Evolutionary conservation across 2,329 filamentous ascomycete genomes (phyloP).

Genomic region (Sclerotinia minor): DNA sequence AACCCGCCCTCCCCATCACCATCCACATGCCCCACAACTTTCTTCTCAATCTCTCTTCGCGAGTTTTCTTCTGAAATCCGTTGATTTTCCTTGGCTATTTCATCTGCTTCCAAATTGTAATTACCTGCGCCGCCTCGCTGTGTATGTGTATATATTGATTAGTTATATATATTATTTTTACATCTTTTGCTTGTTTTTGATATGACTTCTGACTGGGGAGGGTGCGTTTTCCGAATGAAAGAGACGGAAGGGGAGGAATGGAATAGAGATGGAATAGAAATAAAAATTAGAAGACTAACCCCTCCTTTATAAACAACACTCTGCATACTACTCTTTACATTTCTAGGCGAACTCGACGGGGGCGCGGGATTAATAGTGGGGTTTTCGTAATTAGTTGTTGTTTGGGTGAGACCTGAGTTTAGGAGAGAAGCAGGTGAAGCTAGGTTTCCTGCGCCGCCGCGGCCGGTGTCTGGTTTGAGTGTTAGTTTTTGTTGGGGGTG

Average conservation of each 20-base stretch:
- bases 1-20: slow-evolving; percentile 44
- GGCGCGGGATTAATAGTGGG: slow-evolving; percentile 18
- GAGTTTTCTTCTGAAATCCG: background rate
- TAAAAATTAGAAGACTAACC: slow-evolving; percentile 60
- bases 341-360: background rate
- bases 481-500: background rate
- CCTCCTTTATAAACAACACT: slow-evolving; percentile 42
- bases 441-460: slow-evolving; percentile 65
- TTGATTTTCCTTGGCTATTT: background rate
- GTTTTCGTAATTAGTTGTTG: slow-evolving; percentile 25
- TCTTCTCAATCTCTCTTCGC: slow-evolving; percentile 28
- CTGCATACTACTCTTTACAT: slow-evolving; percentile 23
- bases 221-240: too few species aligned
- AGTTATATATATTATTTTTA: background rate
- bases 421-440: slow-evolving; percentile 37
- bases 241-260: too few species aligned
- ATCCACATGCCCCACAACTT: slow-evolving; percentile 41
- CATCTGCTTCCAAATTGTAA: background rate
- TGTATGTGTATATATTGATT: slow-evolving; percentile 14
- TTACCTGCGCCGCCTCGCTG: slow-evolving; percentile 9
- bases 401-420: slow-evolving; percentile 29
- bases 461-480: slow-evolving; percentile 44
- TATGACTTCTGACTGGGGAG: too few species aligned
- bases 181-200: background rate
- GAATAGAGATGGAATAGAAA: too few species aligned